phyloP scores from a whole-genome alignment of 129 eudicot species.

The Erigeron canadensis region DNA sequence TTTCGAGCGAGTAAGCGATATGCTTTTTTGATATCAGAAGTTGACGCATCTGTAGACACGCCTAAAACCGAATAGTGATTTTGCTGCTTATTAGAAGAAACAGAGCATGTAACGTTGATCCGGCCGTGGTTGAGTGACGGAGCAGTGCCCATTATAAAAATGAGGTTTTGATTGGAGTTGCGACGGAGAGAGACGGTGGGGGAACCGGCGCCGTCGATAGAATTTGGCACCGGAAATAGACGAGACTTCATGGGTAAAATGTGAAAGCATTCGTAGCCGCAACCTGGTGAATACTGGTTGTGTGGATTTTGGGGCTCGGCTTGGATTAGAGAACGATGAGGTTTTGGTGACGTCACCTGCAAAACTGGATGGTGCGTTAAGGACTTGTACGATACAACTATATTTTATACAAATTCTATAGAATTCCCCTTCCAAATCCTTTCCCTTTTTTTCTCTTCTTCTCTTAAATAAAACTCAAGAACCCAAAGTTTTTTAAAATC shows the following conservation, averaged over 20 bases:
- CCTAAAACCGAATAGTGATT: slow-evolving; percentile 81
- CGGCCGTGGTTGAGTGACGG: slow-evolving; percentile 25
- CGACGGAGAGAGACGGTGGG: slow-evolving; percentile 31
- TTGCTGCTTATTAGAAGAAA: slow-evolving; percentile 38
- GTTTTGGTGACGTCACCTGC: slow-evolving; percentile 14
- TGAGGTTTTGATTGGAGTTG: slow-evolving; percentile 32
- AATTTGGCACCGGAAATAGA: slow-evolving; percentile 46
- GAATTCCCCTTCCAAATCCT: too few species aligned
- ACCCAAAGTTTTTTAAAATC: too few species aligned
- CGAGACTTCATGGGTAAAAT: slow-evolving; percentile 39
- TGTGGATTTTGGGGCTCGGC: slow-evolving; percentile 13
- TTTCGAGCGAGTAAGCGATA: slow-evolving; percentile 87
- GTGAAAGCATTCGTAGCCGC: slow-evolving; percentile 31
- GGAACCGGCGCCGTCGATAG: slow-evolving; percentile 45
- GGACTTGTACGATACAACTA: slow-evolving; percentile 11
- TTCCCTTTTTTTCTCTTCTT: too few species aligned
- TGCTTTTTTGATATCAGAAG: slow-evolving; percentile 73
- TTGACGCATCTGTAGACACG: slow-evolving; percentile 57
- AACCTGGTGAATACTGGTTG: slow-evolving; percentile 7
- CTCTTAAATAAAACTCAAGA: too few species aligned
- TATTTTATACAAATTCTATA: too few species aligned
- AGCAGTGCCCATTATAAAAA: slow-evolving; percentile 30
- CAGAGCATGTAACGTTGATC: slow-evolving; percentile 40
- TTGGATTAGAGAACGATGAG: slow-evolving; percentile 14
- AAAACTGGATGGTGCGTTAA: not conserved